These are phyloP conservation scores for Dissoconium aciculare DNA, from an alignment of 2,329 filamentous ascomycete genomes.

Conservation along the genomic window DNA sequence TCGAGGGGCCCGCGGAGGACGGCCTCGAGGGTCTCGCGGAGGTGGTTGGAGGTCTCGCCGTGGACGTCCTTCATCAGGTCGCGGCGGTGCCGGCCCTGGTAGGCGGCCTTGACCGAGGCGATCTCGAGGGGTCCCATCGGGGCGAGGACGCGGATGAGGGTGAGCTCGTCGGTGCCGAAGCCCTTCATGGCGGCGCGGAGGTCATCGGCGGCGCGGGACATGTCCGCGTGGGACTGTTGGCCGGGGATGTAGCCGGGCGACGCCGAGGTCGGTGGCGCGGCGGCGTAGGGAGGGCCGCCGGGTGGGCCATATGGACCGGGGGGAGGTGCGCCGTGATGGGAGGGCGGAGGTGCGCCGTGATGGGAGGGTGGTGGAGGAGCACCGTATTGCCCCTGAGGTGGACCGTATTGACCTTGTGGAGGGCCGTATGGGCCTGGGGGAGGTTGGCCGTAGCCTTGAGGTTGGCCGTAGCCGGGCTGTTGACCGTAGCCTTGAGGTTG, in stretches of 20 bases:
- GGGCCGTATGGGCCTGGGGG: slow-evolving; percentile 12
- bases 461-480: slow-evolving; percentile 10
- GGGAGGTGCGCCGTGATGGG: slow-evolving; percentile 9
- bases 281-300: slow-evolving; percentile 8
- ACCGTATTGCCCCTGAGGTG: slow-evolving; percentile 12
- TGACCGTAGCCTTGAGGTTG: slow-evolving; percentile 10
- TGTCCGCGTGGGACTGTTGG: slow-evolving; percentile 53
- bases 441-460: slow-evolving; percentile 11
- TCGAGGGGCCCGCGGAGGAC: slow-evolving; percentile 64
- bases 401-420: slow-evolving; percentile 5
- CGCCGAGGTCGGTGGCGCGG: slow-evolving; percentile 43
- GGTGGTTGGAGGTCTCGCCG: slow-evolving; percentile 58
- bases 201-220: slow-evolving; percentile 50
- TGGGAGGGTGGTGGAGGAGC: slow-evolving; percentile 8
- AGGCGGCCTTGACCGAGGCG: slow-evolving; percentile 51
- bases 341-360: slow-evolving; percentile 7
- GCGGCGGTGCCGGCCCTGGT: slow-evolving; percentile 48
- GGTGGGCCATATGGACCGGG: slow-evolving; percentile 5
- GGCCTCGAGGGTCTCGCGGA: slow-evolving; percentile 59
- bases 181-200: slow-evolving; percentile 81
- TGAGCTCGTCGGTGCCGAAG: slow-evolving; percentile 74
- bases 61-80: slow-evolving; percentile 61
- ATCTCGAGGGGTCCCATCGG: slow-evolving; percentile 67
- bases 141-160: slow-evolving; percentile 54
- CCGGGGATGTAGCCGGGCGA: slow-evolving; percentile 61